Percentiles rank a stretch among this genome's conserved stretches.
Conservation (phyloP, 148 eudicot genomes). For the Salicornia ramosissima region DNA sequence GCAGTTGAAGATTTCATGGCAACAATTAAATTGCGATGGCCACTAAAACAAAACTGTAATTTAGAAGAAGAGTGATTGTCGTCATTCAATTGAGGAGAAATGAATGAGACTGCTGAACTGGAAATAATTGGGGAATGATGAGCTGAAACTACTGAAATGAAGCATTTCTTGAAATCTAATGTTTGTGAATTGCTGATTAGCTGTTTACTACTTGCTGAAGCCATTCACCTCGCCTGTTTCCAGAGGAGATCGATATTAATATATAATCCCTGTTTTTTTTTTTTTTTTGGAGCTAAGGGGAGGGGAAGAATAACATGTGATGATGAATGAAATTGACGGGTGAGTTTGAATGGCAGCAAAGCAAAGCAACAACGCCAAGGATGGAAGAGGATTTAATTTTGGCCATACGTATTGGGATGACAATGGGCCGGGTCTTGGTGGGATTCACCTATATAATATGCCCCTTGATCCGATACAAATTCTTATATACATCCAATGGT, state of each 20-base stretch:
- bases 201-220: constrained; percentile 24
- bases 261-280: no score
- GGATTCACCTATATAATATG: no score
- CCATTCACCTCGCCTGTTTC: constrained; percentile 16
- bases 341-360: background rate
- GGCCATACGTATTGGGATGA: no score
- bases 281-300: no score
- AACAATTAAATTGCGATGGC: constrained; percentile 25
- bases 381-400: background rate
- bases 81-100: background rate
- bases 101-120: constrained; percentile 22
- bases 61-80: background rate
- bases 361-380: no score
- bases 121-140: constrained; percentile 14
- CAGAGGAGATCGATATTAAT: no score
- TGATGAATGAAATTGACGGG: background rate
- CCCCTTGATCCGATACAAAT: no score
- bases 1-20: constrained; percentile 40
- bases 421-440: no score
- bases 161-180: background rate
- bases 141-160: constrained; percentile 3
- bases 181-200: constrained; percentile 1
- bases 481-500: no score
- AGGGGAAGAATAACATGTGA: no score
- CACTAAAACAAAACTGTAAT: background rate